A percentile compares a stretch with the other conserved stretches of the same genome.
Evolutionary conservation across 495 filamentous ascomycete species (phyloP).

Genomic region (Penicillium simplicissimum): DNA sequence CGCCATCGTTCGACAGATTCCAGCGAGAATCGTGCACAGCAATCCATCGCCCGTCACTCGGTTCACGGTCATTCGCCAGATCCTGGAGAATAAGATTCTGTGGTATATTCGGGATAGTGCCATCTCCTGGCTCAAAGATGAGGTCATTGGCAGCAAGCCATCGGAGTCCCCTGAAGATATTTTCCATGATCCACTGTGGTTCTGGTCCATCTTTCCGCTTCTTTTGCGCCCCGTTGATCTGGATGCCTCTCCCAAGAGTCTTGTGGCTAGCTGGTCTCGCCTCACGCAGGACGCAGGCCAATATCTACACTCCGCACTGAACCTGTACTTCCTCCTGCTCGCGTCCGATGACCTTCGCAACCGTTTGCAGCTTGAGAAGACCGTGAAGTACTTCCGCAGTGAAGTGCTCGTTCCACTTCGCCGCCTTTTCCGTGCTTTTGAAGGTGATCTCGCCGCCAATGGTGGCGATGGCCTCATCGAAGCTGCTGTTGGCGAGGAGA

Average conservation of each 20-base stretch:
- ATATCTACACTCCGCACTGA: constrained; percentile 45
- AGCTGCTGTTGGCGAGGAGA: constrained; percentile 40
- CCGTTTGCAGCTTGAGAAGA: constrained; percentile 41
- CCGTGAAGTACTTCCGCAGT: constrained; percentile 38
- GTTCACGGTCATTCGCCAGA: constrained; percentile 74
- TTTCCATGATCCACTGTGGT: constrained; percentile 42
- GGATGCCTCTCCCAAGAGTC: constrained; percentile 26
- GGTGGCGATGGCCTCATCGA: constrained; percentile 45
- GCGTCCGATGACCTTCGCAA: constrained; percentile 34
- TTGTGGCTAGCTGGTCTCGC: constrained; percentile 38
- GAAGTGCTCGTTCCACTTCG: constrained; percentile 41
- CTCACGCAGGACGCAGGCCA: constrained; percentile 42
- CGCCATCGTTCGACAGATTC: constrained; percentile 74
- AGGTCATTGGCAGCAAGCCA: constrained; percentile 55
- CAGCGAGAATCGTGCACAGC: constrained; percentile 69
- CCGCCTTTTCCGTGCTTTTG: constrained; percentile 35
- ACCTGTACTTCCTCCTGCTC: constrained; percentile 47
- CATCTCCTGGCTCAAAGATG: constrained; percentile 84
- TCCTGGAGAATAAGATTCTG: constrained; percentile 73
- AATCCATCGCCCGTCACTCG: constrained; percentile 71
- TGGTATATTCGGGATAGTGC: constrained; percentile 78
- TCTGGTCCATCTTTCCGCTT: constrained; percentile 53
- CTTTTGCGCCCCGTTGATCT: constrained; percentile 32
- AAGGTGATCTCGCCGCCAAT: constrained; percentile 36
- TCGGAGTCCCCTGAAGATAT: constrained; percentile 20